Conservation (phyloP, 257 asterid species). For the Fraxinus pennsylvanica region DNA sequence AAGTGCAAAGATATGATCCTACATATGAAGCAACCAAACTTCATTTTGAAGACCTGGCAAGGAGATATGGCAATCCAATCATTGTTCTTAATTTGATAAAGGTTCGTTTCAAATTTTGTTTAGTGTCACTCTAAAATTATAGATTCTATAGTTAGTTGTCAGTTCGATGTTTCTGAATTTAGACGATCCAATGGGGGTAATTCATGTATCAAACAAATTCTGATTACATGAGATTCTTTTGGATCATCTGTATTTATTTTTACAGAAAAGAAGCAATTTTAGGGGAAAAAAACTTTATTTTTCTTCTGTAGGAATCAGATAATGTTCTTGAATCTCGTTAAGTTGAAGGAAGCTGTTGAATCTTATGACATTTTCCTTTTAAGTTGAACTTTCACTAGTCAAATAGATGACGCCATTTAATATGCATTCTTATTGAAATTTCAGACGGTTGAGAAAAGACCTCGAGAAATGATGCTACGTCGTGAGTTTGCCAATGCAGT, state of each 20-base stretch:
- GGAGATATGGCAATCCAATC: slow-evolving; percentile 92
- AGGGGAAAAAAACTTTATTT: background rate
- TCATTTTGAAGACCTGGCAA: slow-evolving; percentile 94
- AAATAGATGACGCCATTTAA: background rate
- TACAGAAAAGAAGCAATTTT: too few species aligned
- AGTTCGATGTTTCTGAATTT: background rate
- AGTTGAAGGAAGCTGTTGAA: background rate
- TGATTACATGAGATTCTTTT: too few species aligned
- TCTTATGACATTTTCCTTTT: background rate
- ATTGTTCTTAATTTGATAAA: slow-evolving; percentile 93
- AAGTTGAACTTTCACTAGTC: background rate
- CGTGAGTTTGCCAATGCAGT: slow-evolving; percentile 97
- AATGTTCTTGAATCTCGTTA: background rate
- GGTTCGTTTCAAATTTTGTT: slow-evolving; percentile 48
- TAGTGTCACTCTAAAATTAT: background rate
- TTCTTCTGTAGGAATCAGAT: background rate
- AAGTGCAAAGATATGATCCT: slow-evolving; percentile 99
- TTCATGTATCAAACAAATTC: too few species aligned
- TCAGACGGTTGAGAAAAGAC: slow-evolving; percentile 97
- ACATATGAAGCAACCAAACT: slow-evolving; percentile 93
- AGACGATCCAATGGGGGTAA: too few species aligned
- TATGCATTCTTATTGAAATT: slow-evolving; percentile 19
- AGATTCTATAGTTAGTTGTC: background rate
- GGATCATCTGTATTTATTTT: too few species aligned
- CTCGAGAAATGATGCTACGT: slow-evolving; percentile 98